A percentile compares a stretch with the other conserved stretches of the same genome.
These are phyloP conservation scores for Saccharomycopsis fodiens DNA, from an alignment of 805 yeast species.

Conservation along the genomic window DNA sequence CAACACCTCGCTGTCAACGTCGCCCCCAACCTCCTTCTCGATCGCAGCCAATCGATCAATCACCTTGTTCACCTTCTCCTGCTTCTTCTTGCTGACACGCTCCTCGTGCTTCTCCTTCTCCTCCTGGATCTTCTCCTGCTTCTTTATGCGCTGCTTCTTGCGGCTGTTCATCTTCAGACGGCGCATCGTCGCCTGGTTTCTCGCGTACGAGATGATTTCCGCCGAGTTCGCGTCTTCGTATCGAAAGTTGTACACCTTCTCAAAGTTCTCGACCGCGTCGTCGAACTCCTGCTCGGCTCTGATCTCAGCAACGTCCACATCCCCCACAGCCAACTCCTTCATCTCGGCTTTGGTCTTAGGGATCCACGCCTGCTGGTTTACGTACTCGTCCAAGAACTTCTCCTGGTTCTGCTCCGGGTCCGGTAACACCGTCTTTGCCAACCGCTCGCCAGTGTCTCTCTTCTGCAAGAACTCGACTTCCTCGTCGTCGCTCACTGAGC, in stretches of 20 bases:
- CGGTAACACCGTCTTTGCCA: constrained; percentile 40
- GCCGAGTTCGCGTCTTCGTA: constrained; percentile 88
- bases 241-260: constrained; percentile 89
- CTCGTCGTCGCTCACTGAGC: constrained; percentile 35
- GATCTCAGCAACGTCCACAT: constrained; percentile 34
- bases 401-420: constrained; percentile 58
- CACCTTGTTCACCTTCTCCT: constrained; percentile 67
- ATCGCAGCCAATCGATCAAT: constrained; percentile 62
- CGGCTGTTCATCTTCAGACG: constrained; percentile 68
- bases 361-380: constrained; percentile 82
- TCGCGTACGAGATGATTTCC: constrained; percentile 89
- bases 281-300: constrained; percentile 82
- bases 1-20: constrained; percentile 49
- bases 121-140: constrained; percentile 44
- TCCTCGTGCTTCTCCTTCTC: constrained; percentile 50
- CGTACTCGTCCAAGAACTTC: constrained; percentile 64
- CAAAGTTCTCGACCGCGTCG: constrained; percentile 84
- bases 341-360: constrained; percentile 60
- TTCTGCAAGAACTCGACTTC: constrained; percentile 52
- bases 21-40: constrained; percentile 61
- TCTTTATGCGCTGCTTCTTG: constrained; percentile 73
- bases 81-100: constrained; percentile 62
- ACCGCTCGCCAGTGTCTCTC: constrained; percentile 34
- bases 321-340: constrained; percentile 32
- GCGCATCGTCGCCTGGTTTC: constrained; percentile 88